Evolutionary conservation across 2,329 filamentous ascomycete genomes (phyloP).

Genomic region (Aspergillus sp.): DNA sequence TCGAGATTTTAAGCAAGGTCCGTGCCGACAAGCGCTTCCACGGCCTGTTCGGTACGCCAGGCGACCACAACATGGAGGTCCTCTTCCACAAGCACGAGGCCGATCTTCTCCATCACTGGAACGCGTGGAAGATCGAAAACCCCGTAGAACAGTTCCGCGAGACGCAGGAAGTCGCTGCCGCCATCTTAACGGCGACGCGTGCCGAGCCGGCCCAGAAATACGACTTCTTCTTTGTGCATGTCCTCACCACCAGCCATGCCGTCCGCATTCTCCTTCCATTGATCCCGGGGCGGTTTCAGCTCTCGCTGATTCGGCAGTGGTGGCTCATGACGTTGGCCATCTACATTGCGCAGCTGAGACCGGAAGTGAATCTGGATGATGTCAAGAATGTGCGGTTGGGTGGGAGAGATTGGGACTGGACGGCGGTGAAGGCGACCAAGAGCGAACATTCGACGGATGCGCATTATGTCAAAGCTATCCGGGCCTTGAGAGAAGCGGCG

Average conservation of each 20-base stretch:
- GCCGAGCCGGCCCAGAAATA: conserved; percentile 53
- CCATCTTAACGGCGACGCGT: conserved; percentile 39
- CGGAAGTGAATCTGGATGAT: conserved; percentile 65
- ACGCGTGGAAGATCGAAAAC: conserved; percentile 73
- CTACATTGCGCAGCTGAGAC: conserved; percentile 74
- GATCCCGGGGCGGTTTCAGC: conserved; percentile 70
- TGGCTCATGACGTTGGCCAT: conserved; percentile 78
- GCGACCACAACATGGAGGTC: conserved; percentile 61
- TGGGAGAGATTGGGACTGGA: conserved; percentile 72
- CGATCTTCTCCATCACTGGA: conserved; percentile 83
- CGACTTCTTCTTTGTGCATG: conserved; percentile 79
- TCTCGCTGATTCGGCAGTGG: conserved; percentile 78
- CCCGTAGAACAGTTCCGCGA: conserved; percentile 73
- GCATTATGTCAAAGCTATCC: conserved; percentile 81
- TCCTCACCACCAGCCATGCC: conserved; percentile 83
- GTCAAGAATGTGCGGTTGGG: conserved; percentile 61
- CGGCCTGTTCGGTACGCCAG: conserved; percentile 59
- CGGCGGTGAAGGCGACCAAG: conserved; percentile 68
- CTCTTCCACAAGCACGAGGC: conserved; percentile 70
- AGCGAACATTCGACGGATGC: conserved; percentile 69
- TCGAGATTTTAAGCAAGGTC: conserved; percentile 71
- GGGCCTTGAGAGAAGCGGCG: conserved; percentile 48
- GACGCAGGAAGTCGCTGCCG: conserved; percentile 58
- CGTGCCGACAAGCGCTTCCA: conserved; percentile 69
- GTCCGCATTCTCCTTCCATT: conserved; percentile 80